phyloP scores from a whole-genome alignment of 2,329 filamentous ascomycete species.

The Pezicula radicicola region DNA sequence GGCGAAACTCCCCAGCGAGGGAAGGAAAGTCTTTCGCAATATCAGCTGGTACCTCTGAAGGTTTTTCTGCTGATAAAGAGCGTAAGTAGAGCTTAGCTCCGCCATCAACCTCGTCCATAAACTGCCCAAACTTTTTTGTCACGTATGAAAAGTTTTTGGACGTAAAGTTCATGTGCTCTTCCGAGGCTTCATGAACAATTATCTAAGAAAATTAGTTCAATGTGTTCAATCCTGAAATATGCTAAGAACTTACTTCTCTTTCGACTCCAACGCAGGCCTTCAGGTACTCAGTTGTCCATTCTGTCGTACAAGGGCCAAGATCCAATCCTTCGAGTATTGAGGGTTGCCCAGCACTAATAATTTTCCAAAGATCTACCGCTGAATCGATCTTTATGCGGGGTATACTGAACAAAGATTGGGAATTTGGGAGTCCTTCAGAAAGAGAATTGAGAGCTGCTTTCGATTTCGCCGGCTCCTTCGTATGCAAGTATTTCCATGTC shows the following conservation, averaged over 20 bases:
- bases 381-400: constrained; percentile 50
- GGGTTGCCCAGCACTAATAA: constrained; percentile 58
- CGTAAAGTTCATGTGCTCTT: constrained; percentile 73
- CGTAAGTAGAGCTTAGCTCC: constrained; percentile 74
- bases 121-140: constrained; percentile 63
- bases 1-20: constrained; percentile 64
- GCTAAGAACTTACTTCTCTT: constrained; percentile 48
- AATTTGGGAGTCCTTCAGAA: not conserved
- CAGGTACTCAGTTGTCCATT: constrained; percentile 71
- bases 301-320: constrained; percentile 62
- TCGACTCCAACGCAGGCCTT: constrained; percentile 56
- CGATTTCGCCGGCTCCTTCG: constrained; percentile 7
- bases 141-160: constrained; percentile 79
- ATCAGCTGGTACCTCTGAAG: constrained; percentile 66
- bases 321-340: constrained; percentile 62
- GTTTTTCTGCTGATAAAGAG: constrained; percentile 66
- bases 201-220: constrained; percentile 44
- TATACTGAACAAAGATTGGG: constrained; percentile 33
- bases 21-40: constrained; percentile 69
- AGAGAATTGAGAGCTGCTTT: not conserved
- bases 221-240: constrained; percentile 2
- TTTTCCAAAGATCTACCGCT: constrained; percentile 52
- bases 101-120: constrained; percentile 56
- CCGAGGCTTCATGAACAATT: constrained; percentile 67
- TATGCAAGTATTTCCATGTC: constrained; percentile 20